A percentile compares a stretch with the other conserved stretches of the same genome.
phyloP scores from a whole-genome alignment of 1,139 yeast genomes.

The Debaryomyces sp. region DNA sequence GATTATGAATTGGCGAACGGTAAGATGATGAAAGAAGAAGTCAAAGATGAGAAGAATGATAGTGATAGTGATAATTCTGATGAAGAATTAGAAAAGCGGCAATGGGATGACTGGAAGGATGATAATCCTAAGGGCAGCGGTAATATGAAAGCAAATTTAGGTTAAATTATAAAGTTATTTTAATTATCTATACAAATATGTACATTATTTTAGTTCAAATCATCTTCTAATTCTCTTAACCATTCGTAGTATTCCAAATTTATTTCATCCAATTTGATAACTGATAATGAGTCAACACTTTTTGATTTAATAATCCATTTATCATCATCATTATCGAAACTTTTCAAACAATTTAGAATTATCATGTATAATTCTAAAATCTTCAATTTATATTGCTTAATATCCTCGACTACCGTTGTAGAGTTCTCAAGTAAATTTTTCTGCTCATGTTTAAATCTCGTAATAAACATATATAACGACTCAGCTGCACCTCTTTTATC shows the following conservation, averaged over 20 bases:
- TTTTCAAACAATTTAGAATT: constrained; percentile 51
- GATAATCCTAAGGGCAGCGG: constrained; percentile 87
- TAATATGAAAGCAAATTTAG: constrained; percentile 76
- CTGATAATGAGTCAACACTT: constrained; percentile 21
- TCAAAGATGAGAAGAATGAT: constrained; percentile 25
- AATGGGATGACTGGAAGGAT: constrained; percentile 94
- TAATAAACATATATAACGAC: constrained; percentile 56
- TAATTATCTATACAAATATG: constrained; percentile 8
- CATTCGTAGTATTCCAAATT: constrained; percentile 38
- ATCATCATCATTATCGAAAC: constrained; percentile 50
- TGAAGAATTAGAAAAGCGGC: constrained; percentile 59
- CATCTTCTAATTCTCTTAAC: constrained; percentile 36
- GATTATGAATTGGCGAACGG: constrained; percentile 87
- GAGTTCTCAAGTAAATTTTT: constrained; percentile 15
- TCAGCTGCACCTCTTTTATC: constrained; percentile 61
- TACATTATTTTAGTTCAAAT: constrained; percentile 14
- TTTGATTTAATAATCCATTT: constrained; percentile 52
- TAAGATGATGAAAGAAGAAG: constrained; percentile 64
- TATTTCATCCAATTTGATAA: constrained; percentile 35
- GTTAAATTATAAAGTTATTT: constrained; percentile 40
- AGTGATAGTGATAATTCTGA: constrained; percentile 45
- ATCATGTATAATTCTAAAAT: constrained; percentile 48
- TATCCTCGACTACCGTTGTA: constrained; percentile 22
- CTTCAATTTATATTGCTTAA: constrained; percentile 39
- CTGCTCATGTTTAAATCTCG: constrained; percentile 33